Conservation (phyloP, 2,329 filamentous ascomycete genomes). For the Colletotrichum cordylinicola region DNA sequence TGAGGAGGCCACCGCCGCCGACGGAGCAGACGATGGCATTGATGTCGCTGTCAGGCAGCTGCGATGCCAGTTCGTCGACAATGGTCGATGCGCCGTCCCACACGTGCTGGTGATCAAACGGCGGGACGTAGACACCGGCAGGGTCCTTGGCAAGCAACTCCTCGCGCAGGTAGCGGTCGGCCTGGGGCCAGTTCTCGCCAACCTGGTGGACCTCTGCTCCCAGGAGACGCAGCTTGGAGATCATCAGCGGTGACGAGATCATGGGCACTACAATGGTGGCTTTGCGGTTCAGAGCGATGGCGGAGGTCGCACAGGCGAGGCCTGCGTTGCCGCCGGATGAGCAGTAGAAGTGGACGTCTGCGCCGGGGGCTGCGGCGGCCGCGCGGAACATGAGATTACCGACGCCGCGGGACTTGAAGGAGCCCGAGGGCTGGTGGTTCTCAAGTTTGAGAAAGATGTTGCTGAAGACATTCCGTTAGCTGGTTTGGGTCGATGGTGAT, state of each 20-base stretch:
- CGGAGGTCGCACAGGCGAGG: slow-evolving; percentile 79
- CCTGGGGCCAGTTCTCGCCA: slow-evolving; percentile 72
- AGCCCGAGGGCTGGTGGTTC: slow-evolving; percentile 82
- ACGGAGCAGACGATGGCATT: slow-evolving; percentile 80
- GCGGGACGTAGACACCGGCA: slow-evolving; percentile 67
- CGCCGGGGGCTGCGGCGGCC: slow-evolving; percentile 37
- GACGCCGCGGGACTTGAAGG: slow-evolving; percentile 84
- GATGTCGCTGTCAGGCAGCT: slow-evolving; percentile 49
- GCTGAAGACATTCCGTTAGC: slow-evolving; percentile 40
- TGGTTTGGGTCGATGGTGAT: slow-evolving; percentile 19
- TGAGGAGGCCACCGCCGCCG: slow-evolving; percentile 81
- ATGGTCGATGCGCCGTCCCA: slow-evolving; percentile 71
- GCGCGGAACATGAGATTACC: slow-evolving; percentile 70
- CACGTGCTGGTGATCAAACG: slow-evolving; percentile 72
- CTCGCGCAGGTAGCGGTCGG: slow-evolving; percentile 69
- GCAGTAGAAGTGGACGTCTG: slow-evolving; percentile 74
- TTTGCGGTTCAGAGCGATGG: slow-evolving; percentile 65
- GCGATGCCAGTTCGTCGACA: slow-evolving; percentile 54
- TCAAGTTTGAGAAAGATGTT: slow-evolving; percentile 87
- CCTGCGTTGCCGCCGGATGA: slow-evolving; percentile 86
- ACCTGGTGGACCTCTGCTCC: slow-evolving; percentile 73
- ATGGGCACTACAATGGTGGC: slow-evolving; percentile 79
- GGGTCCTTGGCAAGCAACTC: slow-evolving; percentile 59
- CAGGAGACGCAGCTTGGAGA: slow-evolving; percentile 71
- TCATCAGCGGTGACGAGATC: slow-evolving; percentile 71